These are phyloP conservation scores for Tilletia walkeri DNA, from an alignment of 1,284 basidiomycete genomes.

Conservation along the genomic window DNA sequence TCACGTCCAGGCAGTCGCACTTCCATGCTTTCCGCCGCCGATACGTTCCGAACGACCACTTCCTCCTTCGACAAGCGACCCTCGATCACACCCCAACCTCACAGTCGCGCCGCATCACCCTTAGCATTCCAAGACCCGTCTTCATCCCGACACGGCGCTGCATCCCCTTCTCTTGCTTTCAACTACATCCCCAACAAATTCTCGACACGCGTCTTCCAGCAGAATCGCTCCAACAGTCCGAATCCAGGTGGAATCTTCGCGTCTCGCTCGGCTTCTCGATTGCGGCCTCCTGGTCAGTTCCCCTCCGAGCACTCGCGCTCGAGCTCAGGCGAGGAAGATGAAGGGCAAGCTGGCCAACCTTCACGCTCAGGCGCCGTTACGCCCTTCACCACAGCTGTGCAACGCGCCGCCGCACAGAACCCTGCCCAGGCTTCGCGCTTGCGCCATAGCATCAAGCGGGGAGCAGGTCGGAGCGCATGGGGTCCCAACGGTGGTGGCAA, in stretches of 20 bases:
- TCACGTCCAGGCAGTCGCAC: neutral
- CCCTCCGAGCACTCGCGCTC: neutral
- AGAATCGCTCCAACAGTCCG: neutral
- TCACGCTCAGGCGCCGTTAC: neutral
- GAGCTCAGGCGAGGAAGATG: constrained; percentile 1
- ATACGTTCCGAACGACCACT: neutral
- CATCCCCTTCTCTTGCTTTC: constrained; percentile 4
- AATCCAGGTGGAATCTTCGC: neutral
- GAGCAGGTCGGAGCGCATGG: constrained; percentile 27
- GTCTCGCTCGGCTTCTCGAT: neutral
- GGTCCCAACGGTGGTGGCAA: constrained; percentile 25
- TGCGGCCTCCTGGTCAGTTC: neutral
- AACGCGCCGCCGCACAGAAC: neutral
- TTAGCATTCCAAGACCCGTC: neutral
- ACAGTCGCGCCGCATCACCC: neutral
- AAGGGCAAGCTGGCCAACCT: neutral
- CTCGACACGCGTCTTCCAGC: constrained; percentile 15
- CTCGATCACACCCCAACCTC: neutral
- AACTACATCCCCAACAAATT: constrained; percentile 13
- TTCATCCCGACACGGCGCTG: neutral
- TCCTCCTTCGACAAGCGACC: constrained; percentile 10
- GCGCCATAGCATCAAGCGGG: constrained; percentile 21
- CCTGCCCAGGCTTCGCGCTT: constrained; percentile 1
- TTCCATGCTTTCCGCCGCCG: neutral
- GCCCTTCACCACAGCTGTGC: constrained; percentile 16